Conservation (phyloP, 2,329 filamentous ascomycete genomes). For the Rutstroemia sp. region DNA sequence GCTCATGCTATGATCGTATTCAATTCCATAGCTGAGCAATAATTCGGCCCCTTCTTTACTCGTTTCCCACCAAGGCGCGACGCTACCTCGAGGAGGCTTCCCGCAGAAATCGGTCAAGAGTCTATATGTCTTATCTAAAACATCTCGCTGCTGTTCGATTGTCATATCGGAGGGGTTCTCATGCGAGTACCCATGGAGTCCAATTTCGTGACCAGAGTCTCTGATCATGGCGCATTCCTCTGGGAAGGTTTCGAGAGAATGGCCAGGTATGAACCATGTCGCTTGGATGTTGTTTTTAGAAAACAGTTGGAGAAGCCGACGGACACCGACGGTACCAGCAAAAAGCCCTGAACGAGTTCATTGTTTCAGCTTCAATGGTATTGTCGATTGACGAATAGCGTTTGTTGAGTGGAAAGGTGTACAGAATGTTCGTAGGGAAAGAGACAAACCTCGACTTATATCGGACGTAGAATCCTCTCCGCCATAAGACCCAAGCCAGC, state of each 20-base stretch:
- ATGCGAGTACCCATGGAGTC: conserved; percentile 66
- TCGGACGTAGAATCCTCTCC: conserved; percentile 66
- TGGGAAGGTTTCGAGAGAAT: conserved; percentile 58
- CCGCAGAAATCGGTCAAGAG: conserved; percentile 65
- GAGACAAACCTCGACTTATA: conserved; percentile 54
- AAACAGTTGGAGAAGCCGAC: conserved; percentile 62
- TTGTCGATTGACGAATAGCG: not conserved
- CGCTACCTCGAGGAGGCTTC: conserved; percentile 63
- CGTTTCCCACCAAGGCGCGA: conserved; percentile 72
- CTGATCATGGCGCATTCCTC: conserved; percentile 55
- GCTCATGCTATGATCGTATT: conserved; percentile 62
- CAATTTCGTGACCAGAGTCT: conserved; percentile 57
- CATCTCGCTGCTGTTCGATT: conserved; percentile 65
- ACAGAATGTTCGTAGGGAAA: not conserved
- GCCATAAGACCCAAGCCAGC: conserved; percentile 69
- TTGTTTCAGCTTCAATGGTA: not conserved
- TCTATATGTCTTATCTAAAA: conserved; percentile 66
- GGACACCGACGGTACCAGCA: conserved; percentile 59
- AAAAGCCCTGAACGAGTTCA: conserved; percentile 43
- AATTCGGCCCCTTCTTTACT: conserved; percentile 60
- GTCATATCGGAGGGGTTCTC: conserved; percentile 67
- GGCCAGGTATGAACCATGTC: conserved; percentile 58
- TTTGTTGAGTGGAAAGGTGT: not conserved
- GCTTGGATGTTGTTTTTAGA: conserved; percentile 66
- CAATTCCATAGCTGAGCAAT: conserved; percentile 58